Base-by-base conservation (phyloP, 495 filamentous ascomycete species). In the Jackrogersella minutella region DNA sequence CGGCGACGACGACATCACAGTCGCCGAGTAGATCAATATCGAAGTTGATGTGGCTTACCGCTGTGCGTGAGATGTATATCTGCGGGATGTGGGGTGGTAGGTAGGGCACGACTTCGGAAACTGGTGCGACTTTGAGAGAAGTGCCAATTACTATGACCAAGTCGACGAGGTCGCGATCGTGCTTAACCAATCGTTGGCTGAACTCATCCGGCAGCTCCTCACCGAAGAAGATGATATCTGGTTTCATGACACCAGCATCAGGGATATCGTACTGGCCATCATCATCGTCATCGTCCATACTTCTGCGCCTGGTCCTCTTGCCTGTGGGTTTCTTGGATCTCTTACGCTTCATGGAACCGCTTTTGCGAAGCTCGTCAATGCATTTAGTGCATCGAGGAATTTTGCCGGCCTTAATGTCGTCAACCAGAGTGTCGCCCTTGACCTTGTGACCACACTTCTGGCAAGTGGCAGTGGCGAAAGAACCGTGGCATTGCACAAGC, bases 81-180 rank as follows among this genome's bases (percentile, higher is more conserved):
- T 97, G 95, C 3, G 95, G 95, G 19, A 97, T 88, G 21, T 90
- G 73, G 13, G 86, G 77, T 0, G 93, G 92, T 9, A 98, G 69
- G 33, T 91, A 89, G 1, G 90, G 87, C 0, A 93, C 91, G 19
- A 97, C 91, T 77, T 98, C 94, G 30, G 88, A 91, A 5, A 99
- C 95, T 22, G 95, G 95, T 2, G 93, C 93, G 3, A 99, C 95
- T 74, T 97, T 97, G 67, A 99, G 83, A n/a, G 88, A 93, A 1
- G 95, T 98, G 44, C 95, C 95, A 66, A 99, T 97, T 63, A 97
- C 95, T 56, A 99, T 89, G 66, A 98, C 91, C n/a, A 99, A 80
- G 67, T 99, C 95, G 5, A 90, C 92, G 14, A 83, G 78, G 49
- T 92, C 85, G 36, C 87, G 85, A 74, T 99, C 95, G 71, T 92